These are phyloP conservation scores for Aegle marmelos DNA, from an alignment of 345 rosid genomes.

Conservation along the genomic window DNA sequence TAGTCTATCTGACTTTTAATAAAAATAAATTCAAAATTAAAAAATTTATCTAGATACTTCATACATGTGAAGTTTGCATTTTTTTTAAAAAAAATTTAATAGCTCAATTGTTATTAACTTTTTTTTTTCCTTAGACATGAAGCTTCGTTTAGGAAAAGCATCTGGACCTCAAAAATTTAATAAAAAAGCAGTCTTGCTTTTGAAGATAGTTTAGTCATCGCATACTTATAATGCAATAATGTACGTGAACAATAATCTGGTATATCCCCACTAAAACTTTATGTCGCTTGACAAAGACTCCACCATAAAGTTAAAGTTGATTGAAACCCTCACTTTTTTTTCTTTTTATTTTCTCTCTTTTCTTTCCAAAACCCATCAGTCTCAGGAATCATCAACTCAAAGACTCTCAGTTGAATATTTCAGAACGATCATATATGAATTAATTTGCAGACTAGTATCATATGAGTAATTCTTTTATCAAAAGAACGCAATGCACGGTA, in stretches of 20 bases:
- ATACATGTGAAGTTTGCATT: neutral
- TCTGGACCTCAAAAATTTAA: neutral
- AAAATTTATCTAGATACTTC: neutral
- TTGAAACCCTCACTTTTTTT: neutral
- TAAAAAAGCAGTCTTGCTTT: neutral
- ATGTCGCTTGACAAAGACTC: constrained; percentile 9
- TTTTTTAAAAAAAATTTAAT: too few relatives aligned
- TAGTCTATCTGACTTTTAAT: neutral
- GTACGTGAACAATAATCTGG: neutral
- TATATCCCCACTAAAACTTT: constrained; percentile 8
- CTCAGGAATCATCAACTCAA: neutral
- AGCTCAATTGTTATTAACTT: neutral
- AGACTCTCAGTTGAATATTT: neutral
- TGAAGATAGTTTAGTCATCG: neutral
- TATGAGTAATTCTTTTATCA: neutral
- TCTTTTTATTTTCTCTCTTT: too few relatives aligned
- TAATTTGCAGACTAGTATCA: neutral
- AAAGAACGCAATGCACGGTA: neutral
- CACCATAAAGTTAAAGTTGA: neutral
- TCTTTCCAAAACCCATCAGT: too few relatives aligned
- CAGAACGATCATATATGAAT: neutral
- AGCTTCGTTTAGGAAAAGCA: neutral
- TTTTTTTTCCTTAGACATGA: neutral
- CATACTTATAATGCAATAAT: neutral
- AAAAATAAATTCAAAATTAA: too few relatives aligned